A percentile compares a stretch with the other conserved stretches of the same genome.
phyloP scores from a whole-genome alignment of 352 stramenopile genomes.

The Thalassiosira mediterranea region DNA sequence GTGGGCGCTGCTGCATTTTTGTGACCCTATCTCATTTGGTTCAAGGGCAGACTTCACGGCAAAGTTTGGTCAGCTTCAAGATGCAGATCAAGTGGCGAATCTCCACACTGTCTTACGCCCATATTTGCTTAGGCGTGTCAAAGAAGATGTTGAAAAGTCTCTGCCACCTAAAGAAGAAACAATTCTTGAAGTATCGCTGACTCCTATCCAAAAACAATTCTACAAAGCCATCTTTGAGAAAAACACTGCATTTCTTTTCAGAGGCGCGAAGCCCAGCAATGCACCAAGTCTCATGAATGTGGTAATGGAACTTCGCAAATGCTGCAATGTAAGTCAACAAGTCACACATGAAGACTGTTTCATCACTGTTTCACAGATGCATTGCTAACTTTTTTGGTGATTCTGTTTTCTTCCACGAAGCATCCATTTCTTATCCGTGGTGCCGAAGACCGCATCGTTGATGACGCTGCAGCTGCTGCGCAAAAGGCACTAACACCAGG shows the following conservation, averaged over 20 bases:
- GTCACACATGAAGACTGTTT: background rate
- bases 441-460: slow-evolving; percentile 90
- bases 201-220: slow-evolving; percentile 95
- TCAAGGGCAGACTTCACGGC: slow-evolving; percentile 92
- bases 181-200: slow-evolving; percentile 97
- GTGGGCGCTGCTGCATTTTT: slow-evolving; percentile 96
- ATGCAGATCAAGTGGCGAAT: slow-evolving; percentile 91
- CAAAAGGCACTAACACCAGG: slow-evolving; percentile 24
- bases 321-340: slow-evolving; percentile 88
- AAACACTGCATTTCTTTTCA: slow-evolving; percentile 83
- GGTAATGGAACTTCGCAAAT: slow-evolving; percentile 99
- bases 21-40: slow-evolving; percentile 92
- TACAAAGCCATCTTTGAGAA: slow-evolving; percentile 89
- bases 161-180: slow-evolving; percentile 98
- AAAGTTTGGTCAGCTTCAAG: slow-evolving; percentile 85
- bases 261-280: slow-evolving; percentile 80
- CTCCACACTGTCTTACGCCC: slow-evolving; percentile 93
- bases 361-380: background rate
- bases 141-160: slow-evolving; percentile 98
- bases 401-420: slow-evolving; percentile 19
- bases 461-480: slow-evolving; percentile 63
- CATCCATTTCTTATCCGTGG: slow-evolving; percentile 98
- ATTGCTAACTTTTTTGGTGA: background rate
- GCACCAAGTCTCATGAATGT: slow-evolving; percentile 94
- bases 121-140: slow-evolving; percentile 95